Evolutionary conservation across 2,329 filamentous ascomycete genomes (phyloP), one percentile per base, ranked within the genome.

Genomic region (Calonectria leucothoes): DNA sequence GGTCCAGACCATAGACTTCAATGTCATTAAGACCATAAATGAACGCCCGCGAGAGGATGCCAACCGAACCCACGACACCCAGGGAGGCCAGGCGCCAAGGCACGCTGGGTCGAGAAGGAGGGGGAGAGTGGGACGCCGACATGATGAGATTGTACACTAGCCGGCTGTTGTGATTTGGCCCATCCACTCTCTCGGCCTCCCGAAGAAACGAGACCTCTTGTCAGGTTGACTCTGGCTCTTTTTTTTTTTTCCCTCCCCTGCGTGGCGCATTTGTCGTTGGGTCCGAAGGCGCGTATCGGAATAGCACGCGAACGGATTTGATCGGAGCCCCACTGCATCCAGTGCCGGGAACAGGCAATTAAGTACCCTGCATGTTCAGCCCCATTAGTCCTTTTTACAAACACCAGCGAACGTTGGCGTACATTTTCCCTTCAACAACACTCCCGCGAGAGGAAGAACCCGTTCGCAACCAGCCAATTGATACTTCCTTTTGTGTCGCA

Each of bases 51-150:
- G 92, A 95, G 8, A 97, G 77, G 33, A 92, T 85, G 61, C 93
- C 94, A 0, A 95, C 93, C 14, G 93, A 84, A 79, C 94, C 93
- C 89, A 98, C 95, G 45, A 94, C 90, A 75, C 92, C 86, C 66
- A 92, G 88, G n/a, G 95, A 97, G 42, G 90, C 90, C 69, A 92
- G 85, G 75, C 94, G 93, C 93, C 94, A 95, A 84, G 91, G 86
- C 71, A 93, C 85, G 80, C 90, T 90, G 35, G 92, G 92, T 83
- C 89, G 85, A 71, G 75, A 74, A 51, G 81, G 78, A 64, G 82
- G 73, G 51, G 78, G 72, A 33, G 81, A 74, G 55, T 78, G 73
- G 31, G 81, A 66, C 17, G 66, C 70, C 52, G 79, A 76, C 78
- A 80, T 80, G 55, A 33, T 64, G 66, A 48, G n/a, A 31, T 35